Evolutionary conservation across 2,329 filamentous ascomycete genomes (phyloP), one percentile per base, ranked within the genome.

Genomic region (Diaporthe citriasiana): DNA sequence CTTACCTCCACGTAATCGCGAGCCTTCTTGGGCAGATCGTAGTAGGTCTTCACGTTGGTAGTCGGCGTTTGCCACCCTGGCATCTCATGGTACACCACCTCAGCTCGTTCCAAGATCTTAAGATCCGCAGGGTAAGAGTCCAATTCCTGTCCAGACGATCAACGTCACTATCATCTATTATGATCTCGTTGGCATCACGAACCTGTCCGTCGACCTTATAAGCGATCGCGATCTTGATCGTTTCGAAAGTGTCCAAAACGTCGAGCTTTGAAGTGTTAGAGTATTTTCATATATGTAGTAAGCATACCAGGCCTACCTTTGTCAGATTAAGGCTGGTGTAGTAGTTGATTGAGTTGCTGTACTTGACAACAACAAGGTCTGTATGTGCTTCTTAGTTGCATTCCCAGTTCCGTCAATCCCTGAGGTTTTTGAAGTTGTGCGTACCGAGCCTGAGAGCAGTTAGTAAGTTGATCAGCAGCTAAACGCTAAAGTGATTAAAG

Each of bases 161-260:
- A 53, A 7, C 13, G 50, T 53, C 50, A 53, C 25, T 30, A 53
- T 53, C 50, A 53, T 53, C 25, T 53, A 27, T 53, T 15, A 53
- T 30, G 50, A 53, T 53, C 50, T 53, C 50, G 50, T 53, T 53
- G 50, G 50, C 50, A 53, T 53, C 25, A 53, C 50, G 27, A 27
- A 53, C 83, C 84, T 93, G 74, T 40, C 81, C 79, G 65, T 83
- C 80, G 71, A 85, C 81, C 78, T 87, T 87, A 84, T 97, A 97
- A 3, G 90, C 91, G n/a, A 93, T 90, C 22, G 93, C 93, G 70
- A 94, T 87, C 70, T 95, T 93, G 83, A 97, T 89, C 79, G 91
- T 91, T 15, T 89, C 87, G 81, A 97, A 95, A 50, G 89, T 90
- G 81, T 95, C 93, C 22, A 95, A 87, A 55, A 95, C 88, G 78